phyloP scores from a whole-genome alignment of 257 asterid species.

The Scutellaria minor region DNA sequence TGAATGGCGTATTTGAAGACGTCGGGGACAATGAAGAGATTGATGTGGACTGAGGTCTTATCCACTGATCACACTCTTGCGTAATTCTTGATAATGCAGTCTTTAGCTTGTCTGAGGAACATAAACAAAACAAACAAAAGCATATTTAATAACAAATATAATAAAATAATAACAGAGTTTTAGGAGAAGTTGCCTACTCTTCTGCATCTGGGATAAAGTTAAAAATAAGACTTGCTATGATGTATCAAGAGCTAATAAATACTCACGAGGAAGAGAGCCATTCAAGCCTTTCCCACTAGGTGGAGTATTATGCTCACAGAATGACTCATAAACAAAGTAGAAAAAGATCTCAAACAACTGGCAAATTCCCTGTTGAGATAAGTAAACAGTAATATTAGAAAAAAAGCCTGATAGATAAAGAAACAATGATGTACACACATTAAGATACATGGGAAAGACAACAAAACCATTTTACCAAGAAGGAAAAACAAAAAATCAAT shows the following conservation, averaged over 20 bases:
- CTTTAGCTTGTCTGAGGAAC: conserved; percentile 80
- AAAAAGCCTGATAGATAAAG: not conserved
- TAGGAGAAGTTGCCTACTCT: conserved; percentile 33
- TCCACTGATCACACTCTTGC: conserved; percentile 95
- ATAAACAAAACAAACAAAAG: conserved; percentile 32
- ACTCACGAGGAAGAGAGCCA: conserved; percentile 77
- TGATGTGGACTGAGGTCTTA: conserved; percentile 62
- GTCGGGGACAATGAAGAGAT: conserved; percentile 65
- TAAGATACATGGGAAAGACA: conserved; percentile 28
- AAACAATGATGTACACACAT: not conserved
- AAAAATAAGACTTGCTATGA: conserved; percentile 21
- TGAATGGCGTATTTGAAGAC: conserved; percentile 56
- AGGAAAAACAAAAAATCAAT: conserved; percentile 28
- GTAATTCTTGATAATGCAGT: conserved; percentile 79
- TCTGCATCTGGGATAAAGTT: conserved; percentile 16
- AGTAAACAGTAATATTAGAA: conserved; percentile 26
- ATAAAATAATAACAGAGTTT: not conserved
- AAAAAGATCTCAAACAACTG: conserved; percentile 94
- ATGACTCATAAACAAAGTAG: conserved; percentile 79
- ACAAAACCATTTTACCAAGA: conserved; percentile 12
- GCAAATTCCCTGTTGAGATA: conserved; percentile 76
- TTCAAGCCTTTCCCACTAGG: conserved; percentile 65
- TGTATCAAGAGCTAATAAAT: conserved; percentile 26
- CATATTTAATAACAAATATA: not conserved
- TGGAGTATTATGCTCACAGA: conserved; percentile 61